Conservation (phyloP, 2,329 filamentous ascomycete species). For the Aspergillus japonicus region DNA sequence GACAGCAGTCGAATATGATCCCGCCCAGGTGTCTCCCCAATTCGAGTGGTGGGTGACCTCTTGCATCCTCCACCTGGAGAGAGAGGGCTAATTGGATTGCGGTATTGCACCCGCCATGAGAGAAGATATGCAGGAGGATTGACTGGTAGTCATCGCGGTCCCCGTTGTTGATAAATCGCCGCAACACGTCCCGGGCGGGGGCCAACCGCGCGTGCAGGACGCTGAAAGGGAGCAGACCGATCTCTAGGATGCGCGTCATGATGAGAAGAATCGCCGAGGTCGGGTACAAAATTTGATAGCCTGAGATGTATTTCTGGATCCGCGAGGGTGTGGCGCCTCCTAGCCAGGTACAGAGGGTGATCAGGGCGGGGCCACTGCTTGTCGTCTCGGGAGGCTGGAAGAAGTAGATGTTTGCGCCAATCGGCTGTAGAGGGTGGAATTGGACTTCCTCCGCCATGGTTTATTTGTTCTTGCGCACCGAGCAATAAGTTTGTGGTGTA, state of each 20-base stretch:
- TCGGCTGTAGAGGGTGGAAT: background rate
- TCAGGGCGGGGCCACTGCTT: background rate
- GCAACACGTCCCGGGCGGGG: slow-evolving; percentile 3
- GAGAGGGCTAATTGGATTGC: slow-evolving; percentile 11
- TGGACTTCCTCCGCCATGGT: too few relatives aligned
- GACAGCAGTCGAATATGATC: slow-evolving; percentile 17
- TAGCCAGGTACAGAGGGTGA: slow-evolving; percentile 15
- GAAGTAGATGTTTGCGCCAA: slow-evolving; percentile 3
- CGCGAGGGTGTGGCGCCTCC: slow-evolving; percentile 14
- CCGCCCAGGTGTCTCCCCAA: background rate
- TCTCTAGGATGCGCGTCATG: slow-evolving; percentile 10
- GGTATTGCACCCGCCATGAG: slow-evolving; percentile 15
- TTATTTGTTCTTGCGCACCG: too few relatives aligned
- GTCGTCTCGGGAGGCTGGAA: background rate
- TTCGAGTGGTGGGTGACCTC: background rate
- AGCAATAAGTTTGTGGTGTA: too few relatives aligned
- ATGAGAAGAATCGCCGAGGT: slow-evolving; percentile 12
- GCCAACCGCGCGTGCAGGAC: slow-evolving; percentile 4
- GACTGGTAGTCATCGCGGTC: too few relatives aligned
- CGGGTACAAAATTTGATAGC: slow-evolving; percentile 9
- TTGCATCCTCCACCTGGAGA: background rate
- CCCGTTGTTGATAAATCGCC: background rate
- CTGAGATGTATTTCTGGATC: slow-evolving; percentile 14
- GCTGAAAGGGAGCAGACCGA: background rate
- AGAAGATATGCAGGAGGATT: slow-evolving; percentile 17